Evolutionary conservation across 2,329 filamentous ascomycete genomes (phyloP), one percentile per base, ranked within the genome.

Genomic region (Fusarium falciforme): DNA sequence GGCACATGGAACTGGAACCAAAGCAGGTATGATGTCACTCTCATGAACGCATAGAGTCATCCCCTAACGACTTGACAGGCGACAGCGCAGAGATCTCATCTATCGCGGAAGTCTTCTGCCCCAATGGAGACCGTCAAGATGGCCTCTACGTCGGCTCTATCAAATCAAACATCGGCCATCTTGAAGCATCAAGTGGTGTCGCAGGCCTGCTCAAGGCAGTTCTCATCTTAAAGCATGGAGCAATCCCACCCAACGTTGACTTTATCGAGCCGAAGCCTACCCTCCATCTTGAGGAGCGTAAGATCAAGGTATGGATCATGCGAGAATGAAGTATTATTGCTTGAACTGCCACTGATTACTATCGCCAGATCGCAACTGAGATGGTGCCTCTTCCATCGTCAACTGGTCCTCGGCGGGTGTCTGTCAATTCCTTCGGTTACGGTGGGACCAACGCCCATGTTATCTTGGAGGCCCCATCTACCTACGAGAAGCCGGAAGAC

Each of bases 1-100:
- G 67, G 74, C 75, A 0, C 77, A 79, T 44, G 75, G 75, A 27
- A 76, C 74, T 1, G 74, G 72, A 52, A 76, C 72, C 1, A 33
- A 72, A 44, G 69, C 67, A 44, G 67, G 67, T 62, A 64, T 55
- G 65, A 31, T 31, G 29, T 31, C 29, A 31, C 29, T 3, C 29
- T 10, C 9, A 9, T 31, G 9, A 11, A 31, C 29, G 29, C 9
- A 9, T 1, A 31, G 29, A 10, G 29, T 31, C 6, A 33, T 4
- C 36, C 12, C 16, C 64, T 70, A 52, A 70, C 31, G 3, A 40
- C 9, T 5, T 42, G 5, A 14, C 42, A 64, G 73, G 73, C 11
- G 74, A 76, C 20, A 68, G 40, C 16, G 67, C 63, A 20, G 73
- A 75, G 33, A 66, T 71, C 11, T 57, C 63, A 27, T 67, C 68